A percentile compares a stretch with the other conserved stretches of the same genome.
These are phyloP conservation scores for Neonectria magnoliae DNA, from an alignment of 2,329 filamentous ascomycete species.

Conservation along the genomic window DNA sequence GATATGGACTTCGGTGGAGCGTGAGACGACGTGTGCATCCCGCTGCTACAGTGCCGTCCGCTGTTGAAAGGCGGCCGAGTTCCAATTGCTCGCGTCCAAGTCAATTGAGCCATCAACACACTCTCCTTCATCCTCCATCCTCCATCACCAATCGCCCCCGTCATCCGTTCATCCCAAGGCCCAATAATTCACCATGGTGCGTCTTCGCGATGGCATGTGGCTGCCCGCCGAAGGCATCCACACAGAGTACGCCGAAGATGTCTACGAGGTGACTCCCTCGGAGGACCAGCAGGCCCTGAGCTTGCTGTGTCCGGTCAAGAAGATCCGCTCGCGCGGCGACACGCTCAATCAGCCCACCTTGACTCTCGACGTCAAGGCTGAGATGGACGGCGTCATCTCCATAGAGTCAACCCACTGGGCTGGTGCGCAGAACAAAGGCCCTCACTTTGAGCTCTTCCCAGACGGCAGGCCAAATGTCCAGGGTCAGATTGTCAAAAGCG, in stretches of 20 bases:
- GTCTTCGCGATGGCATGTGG: slow-evolving; percentile 64
- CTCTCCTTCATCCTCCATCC: neutral
- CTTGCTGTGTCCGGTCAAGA: slow-evolving; percentile 65
- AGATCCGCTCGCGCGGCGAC: slow-evolving; percentile 63
- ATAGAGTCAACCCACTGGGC: slow-evolving; percentile 53
- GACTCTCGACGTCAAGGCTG: slow-evolving; percentile 52
- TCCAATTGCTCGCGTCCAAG: slow-evolving; percentile 10
- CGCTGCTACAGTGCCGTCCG: neutral
- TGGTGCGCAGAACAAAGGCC: slow-evolving; percentile 49
- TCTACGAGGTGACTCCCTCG: slow-evolving; percentile 60
- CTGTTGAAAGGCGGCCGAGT: slow-evolving; percentile 20
- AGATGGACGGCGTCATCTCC: slow-evolving; percentile 53
- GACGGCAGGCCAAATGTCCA: slow-evolving; percentile 45
- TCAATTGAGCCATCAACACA: slow-evolving; percentile 12
- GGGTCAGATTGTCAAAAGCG: slow-evolving; percentile 43
- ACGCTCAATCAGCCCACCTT: slow-evolving; percentile 66
- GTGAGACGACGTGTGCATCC: slow-evolving; percentile 17
- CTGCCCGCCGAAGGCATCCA: slow-evolving; percentile 67
- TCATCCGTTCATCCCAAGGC: neutral
- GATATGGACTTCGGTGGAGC: slow-evolving; percentile 29
- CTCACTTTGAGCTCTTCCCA: slow-evolving; percentile 53
- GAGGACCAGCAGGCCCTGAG: slow-evolving; percentile 58
- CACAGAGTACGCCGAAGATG: slow-evolving; percentile 73
- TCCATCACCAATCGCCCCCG: neutral
- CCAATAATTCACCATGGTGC: slow-evolving; percentile 41